phyloP scores from a whole-genome alignment of 495 filamentous ascomycete species.

The Delitschia confertaspora region DNA sequence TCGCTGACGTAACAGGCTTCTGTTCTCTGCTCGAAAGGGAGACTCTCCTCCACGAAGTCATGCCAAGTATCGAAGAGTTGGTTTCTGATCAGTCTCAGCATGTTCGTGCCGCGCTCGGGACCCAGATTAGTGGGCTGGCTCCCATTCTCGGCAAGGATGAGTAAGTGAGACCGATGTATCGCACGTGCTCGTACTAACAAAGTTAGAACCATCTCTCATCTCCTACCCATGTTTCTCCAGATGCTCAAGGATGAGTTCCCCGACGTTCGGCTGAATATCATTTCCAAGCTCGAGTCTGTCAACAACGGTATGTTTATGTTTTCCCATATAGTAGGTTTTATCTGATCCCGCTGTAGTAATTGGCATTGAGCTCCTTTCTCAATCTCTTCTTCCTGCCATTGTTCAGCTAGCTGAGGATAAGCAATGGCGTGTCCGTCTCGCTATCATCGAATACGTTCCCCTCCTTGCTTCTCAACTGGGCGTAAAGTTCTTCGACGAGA shows the following conservation, averaged over 20 bases:
- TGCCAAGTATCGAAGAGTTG: slow-evolving; percentile 91
- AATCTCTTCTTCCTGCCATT: slow-evolving; percentile 95
- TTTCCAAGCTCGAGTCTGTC: slow-evolving; percentile 93
- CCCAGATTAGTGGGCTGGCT: slow-evolving; percentile 92
- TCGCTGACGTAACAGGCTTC: slow-evolving; percentile 55
- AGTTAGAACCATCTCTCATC: slow-evolving; percentile 79
- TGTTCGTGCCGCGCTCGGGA: slow-evolving; percentile 88
- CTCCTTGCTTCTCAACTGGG: slow-evolving; percentile 91
- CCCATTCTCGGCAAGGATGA: slow-evolving; percentile 97
- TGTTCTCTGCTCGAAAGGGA: slow-evolving; percentile 78
- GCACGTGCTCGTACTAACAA: slow-evolving; percentile 17
- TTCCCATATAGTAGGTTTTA: not conserved
- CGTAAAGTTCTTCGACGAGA: slow-evolving; percentile 97
- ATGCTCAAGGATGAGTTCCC: slow-evolving; percentile 99
- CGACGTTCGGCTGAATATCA: slow-evolving; percentile 94
- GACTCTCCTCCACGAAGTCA: slow-evolving; percentile 88
- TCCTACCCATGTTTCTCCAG: slow-evolving; percentile 96
- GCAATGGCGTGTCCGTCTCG: slow-evolving; percentile 96
- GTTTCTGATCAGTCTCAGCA: slow-evolving; percentile 95
- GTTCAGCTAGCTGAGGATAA: slow-evolving; percentile 97
- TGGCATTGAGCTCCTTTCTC: slow-evolving; percentile 91
- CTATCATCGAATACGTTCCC: slow-evolving; percentile 98
- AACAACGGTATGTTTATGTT: slow-evolving; percentile 65
- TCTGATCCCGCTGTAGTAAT: slow-evolving; percentile 54
- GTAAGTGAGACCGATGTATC: slow-evolving; percentile 44